A percentile compares a stretch with the other conserved stretches of the same genome.
phyloP scores from a whole-genome alignment of 106 monocot genomes.

The Platanthera zijinensis region DNA sequence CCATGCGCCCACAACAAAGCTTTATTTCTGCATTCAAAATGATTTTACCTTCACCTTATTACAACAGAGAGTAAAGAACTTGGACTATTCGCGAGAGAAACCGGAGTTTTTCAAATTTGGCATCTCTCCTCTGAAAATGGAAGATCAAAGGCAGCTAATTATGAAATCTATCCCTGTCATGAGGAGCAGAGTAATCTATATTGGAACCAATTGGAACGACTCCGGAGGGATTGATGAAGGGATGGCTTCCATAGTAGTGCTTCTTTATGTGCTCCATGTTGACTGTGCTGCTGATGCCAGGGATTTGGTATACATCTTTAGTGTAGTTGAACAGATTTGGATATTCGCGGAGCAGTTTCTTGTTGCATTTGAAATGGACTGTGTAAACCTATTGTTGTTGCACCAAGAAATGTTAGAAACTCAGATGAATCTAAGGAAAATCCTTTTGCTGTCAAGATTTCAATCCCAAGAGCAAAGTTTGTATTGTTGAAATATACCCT shows the following conservation, averaged over 20 bases:
- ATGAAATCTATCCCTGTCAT: conserved; percentile 70
- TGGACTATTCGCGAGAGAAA: too few relatives aligned
- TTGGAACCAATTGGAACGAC: conserved; percentile 61
- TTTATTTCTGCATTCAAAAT: too few relatives aligned
- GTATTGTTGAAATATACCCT: too few relatives aligned
- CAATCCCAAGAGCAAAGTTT: too few relatives aligned
- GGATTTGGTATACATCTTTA: conserved; percentile 83
- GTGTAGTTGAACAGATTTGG: conserved; percentile 91
- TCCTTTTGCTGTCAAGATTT: too few relatives aligned
- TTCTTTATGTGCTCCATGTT: conserved; percentile 87
- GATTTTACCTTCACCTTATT: too few relatives aligned
- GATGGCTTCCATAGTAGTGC: conserved; percentile 92
- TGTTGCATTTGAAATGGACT: conserved; percentile 97
- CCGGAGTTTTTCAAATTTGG: too few relatives aligned
- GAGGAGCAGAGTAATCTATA: conserved; percentile 61
- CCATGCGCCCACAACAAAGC: too few relatives aligned
- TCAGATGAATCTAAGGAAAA: too few relatives aligned
- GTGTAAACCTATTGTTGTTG: conserved; percentile 53
- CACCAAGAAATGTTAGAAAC: neutral
- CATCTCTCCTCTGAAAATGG: neutral
- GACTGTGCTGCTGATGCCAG: conserved; percentile 73
- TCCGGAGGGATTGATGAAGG: conserved; percentile 73
- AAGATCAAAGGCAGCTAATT: conserved; percentile 10
- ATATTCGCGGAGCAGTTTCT: conserved; percentile 77
- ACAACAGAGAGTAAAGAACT: too few relatives aligned